phyloP scores from a whole-genome alignment of 2,329 filamentous ascomycete genomes.

The Diaporthe sp. region DNA sequence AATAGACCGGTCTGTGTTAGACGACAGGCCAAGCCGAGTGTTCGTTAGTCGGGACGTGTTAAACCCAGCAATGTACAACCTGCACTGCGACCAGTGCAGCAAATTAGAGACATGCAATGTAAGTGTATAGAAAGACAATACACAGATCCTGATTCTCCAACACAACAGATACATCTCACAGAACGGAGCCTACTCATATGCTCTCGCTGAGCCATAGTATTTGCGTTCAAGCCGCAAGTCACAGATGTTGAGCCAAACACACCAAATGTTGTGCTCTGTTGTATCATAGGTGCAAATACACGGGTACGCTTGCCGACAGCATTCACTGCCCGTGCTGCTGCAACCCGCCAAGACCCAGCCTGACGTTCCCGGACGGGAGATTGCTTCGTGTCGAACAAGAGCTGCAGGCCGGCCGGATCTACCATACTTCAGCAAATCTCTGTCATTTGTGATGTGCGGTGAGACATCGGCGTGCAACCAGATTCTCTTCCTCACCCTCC shows the following conservation, averaged over 20 bases:
- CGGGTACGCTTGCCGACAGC: slow-evolving; percentile 8
- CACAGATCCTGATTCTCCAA: background rate
- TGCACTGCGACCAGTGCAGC: background rate
- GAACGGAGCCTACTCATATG: background rate
- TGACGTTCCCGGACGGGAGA: slow-evolving; percentile 9
- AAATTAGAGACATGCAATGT: background rate
- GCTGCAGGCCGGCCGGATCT: slow-evolving; percentile 26
- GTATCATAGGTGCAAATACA: background rate
- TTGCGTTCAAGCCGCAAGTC: background rate
- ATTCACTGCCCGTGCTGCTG: background rate
- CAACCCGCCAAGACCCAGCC: background rate
- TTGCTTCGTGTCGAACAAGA: slow-evolving; percentile 21
- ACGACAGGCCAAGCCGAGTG: background rate
- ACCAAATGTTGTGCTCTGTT: background rate
- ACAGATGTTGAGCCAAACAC: background rate
- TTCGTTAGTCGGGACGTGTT: background rate
- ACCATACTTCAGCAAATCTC: slow-evolving; percentile 36
- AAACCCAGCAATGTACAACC: background rate
- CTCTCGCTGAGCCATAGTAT: background rate
- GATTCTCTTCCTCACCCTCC: slow-evolving; percentile 11
- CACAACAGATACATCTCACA: background rate
- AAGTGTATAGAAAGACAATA: background rate
- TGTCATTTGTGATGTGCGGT: slow-evolving; percentile 34
- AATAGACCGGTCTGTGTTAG: background rate
- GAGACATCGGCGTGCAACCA: slow-evolving; percentile 34